Evolutionary conservation across 2,329 filamentous ascomycete genomes (phyloP).

Genomic region (Spiromastix sp.): DNA sequence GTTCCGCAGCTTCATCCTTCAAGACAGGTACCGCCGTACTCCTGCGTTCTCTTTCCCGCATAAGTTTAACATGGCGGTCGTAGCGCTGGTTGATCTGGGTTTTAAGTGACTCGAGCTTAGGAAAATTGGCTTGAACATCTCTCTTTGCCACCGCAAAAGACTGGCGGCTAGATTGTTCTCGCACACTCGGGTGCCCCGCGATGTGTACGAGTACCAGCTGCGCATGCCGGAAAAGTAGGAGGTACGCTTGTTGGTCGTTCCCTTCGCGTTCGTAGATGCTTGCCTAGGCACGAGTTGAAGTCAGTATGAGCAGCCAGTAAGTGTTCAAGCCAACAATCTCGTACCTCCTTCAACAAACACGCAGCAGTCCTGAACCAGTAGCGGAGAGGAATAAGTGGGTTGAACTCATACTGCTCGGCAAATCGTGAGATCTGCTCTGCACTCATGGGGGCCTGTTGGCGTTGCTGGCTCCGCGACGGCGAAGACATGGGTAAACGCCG

Average conservation of each 20-base stretch:
- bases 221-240: constrained; percentile 83
- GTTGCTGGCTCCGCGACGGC: no score
- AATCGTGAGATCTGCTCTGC: constrained; percentile 66
- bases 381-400: constrained; percentile 62
- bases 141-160: constrained; percentile 48
- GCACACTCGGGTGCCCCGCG: constrained; percentile 64
- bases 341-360: constrained; percentile 69
- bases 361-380: constrained; percentile 75
- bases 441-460: constrained; percentile 55
- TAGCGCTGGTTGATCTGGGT: constrained; percentile 64
- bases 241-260: constrained; percentile 78
- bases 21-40: constrained; percentile 18
- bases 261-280: constrained; percentile 75
- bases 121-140: constrained; percentile 54
- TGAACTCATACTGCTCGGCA: constrained; percentile 74
- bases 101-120: constrained; percentile 66
- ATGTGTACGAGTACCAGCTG: constrained; percentile 71
- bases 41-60: constrained; percentile 35
- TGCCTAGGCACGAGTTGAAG: no score
- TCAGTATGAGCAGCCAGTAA: constrained; percentile 7
- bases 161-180: constrained; percentile 48
- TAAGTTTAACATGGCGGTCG: constrained; percentile 52
- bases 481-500: no score
- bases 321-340: constrained; percentile 17
- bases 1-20: constrained; percentile 4